Percentiles rank a stretch among this genome's conserved stretches.
Conservation (phyloP, 2,329 filamentous ascomycete species). For the Fusarium begoniae region DNA sequence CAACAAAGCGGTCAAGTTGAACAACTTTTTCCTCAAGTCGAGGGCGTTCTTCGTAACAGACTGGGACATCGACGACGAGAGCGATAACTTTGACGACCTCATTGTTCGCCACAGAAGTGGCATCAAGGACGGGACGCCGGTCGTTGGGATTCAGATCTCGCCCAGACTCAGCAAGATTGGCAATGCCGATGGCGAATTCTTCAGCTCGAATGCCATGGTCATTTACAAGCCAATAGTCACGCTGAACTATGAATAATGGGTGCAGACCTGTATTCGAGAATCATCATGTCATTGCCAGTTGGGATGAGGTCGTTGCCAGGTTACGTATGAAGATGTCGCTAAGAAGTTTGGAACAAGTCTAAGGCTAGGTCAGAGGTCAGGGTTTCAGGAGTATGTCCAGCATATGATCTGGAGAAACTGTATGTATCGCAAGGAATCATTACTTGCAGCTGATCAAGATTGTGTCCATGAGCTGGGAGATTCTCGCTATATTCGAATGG, state of each 20-base stretch:
- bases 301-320: background rate
- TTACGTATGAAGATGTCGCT: background rate
- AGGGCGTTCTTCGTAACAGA: constrained; percentile 17
- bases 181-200: constrained; percentile 18
- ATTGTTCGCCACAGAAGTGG: background rate
- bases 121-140: background rate
- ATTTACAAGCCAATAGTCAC: constrained; percentile 15
- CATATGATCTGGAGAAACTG: background rate
- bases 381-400: background rate
- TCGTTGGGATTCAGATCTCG: constrained; percentile 16
- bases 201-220: background rate
- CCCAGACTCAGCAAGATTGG: constrained; percentile 25
- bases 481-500: background rate
- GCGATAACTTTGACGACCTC: background rate
- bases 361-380: background rate
- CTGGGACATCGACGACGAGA: background rate
- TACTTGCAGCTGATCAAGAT: background rate
- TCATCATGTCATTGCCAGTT: background rate
- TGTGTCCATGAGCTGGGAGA: background rate
- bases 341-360: background rate
- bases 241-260: background rate
- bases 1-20: background rate
- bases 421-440: background rate
- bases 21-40: constrained; percentile 13
- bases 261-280: background rate